Base-by-base conservation (phyloP, 805 yeast species). In the Candida succiphila region DNA sequence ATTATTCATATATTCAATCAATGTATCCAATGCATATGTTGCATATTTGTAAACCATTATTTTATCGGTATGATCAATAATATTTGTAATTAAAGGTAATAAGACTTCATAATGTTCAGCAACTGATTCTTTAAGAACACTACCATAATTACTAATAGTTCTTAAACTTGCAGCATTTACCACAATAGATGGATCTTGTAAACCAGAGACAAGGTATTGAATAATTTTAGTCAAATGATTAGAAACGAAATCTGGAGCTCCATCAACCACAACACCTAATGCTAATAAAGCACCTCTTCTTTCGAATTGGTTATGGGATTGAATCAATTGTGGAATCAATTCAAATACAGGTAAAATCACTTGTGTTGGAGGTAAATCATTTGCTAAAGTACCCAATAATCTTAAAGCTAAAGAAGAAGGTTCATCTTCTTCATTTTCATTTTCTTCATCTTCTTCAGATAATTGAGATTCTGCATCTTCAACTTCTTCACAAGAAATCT, bases 161-260 rank as follows among this genome's bases (percentile, higher is more conserved):
- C 82, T 79, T 44, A 89, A 68, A 25, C 96, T 95, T 39, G 95
- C 85, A 29, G 83, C 77, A 58, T 79, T 74, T 39, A 92, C 98
- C 32, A 78, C 58, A 30, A 78, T 63, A 46, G 82, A 78, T 14
- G 71, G 42, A 56, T 86, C 95, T 51, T 78, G 77, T 50, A 92
- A 68, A 44, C 96, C 96, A 33, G 69, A 60, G 34, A 83, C 69
- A 31, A 89, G 61, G 37, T 77, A 71, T 33, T 86, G 85, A 34
- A 87, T 69, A 41, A 92, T 62, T 50, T 77, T 78, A 38, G 72
- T 71, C 39, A 88, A 61, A 52, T 87, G 89, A 31, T 80, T 69
- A 30, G 87, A 72, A 48, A 83, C 71, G 58, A 69, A 89, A 52
- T 92, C 99, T 41, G 97, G 97, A 27, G 97, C 89, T 54, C 97